These are phyloP conservation scores for Didymella lethalis DNA, from an alignment of 2,329 filamentous ascomycete species.

Conservation along the genomic window DNA sequence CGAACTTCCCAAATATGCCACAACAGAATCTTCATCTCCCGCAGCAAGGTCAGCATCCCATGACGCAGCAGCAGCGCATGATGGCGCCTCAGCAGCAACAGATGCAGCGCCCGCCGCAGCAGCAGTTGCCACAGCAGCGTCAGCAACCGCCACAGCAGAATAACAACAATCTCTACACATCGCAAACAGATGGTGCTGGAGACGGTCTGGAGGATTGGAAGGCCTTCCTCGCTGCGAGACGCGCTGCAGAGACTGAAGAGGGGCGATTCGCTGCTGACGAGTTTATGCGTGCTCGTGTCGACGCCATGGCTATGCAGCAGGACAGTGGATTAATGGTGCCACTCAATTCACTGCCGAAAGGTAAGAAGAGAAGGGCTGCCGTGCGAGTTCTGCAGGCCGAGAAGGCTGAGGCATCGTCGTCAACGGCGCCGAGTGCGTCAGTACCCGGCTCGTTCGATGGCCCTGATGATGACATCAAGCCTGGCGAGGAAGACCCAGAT, in stretches of 20 bases:
- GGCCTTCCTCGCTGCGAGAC: constrained; percentile 66
- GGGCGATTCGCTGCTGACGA: constrained; percentile 67
- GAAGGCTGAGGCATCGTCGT: constrained; percentile 47
- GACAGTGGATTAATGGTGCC: constrained; percentile 81
- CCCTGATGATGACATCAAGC: constrained; percentile 62
- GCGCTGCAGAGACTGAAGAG: constrained; percentile 60
- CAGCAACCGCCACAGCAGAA: constrained; percentile 38
- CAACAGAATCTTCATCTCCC: constrained; percentile 26
- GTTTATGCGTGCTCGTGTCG: constrained; percentile 73
- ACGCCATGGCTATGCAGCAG: constrained; percentile 70
- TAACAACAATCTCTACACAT: constrained; percentile 49
- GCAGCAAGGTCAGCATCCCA: constrained; percentile 38
- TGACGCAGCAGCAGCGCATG: constrained; percentile 44
- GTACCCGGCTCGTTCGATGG: constrained; percentile 60
- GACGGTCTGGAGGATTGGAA: constrained; percentile 64
- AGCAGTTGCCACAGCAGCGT: constrained; percentile 38
- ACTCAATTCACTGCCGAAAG: constrained; percentile 63
- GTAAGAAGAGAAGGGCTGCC: constrained; percentile 52
- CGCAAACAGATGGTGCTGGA: constrained; percentile 81
- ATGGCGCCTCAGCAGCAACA: constrained; percentile 38
- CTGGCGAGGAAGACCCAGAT: constrained; percentile 68
- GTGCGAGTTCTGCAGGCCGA: constrained; percentile 63
- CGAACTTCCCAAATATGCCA: constrained; percentile 31
- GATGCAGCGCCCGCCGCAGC: constrained; percentile 35
- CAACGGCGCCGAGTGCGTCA: constrained; percentile 11